Conservation (phyloP, 1,284 basidiomycete species). For the Sutorius eximius region DNA sequence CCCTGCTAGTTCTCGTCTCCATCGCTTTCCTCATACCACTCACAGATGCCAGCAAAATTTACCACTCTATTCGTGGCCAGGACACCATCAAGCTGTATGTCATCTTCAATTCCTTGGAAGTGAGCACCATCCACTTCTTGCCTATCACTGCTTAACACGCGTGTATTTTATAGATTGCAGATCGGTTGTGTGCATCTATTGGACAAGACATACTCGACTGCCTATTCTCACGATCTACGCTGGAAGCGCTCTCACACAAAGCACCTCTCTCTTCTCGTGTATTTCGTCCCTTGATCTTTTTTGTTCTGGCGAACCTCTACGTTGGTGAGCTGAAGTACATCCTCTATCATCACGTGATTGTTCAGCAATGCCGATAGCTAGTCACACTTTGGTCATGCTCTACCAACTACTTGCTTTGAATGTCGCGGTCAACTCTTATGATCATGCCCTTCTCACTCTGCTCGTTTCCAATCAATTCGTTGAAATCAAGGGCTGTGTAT, state of each 20-base stretch:
- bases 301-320: constrained; percentile 81
- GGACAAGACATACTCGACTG: constrained; percentile 98
- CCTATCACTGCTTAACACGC: not conserved
- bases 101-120: constrained; percentile 97
- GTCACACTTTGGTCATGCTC: constrained; percentile 93
- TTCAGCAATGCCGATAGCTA: constrained; percentile 50
- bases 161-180: constrained; percentile 71
- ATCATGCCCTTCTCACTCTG: constrained; percentile 92
- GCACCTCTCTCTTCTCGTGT: constrained; percentile 59
- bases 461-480: constrained; percentile 99
- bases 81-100: constrained; percentile 99
- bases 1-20: constrained; percentile 75
- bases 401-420: constrained; percentile 96
- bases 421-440: constrained; percentile 98
- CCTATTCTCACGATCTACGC: constrained; percentile 89
- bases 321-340: constrained; percentile 56
- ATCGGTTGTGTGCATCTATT: constrained; percentile 93
- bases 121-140: constrained; percentile 36
- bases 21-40: constrained; percentile 77
- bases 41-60: constrained; percentile 97
- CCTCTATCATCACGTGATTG: not conserved
- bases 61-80: constrained; percentile 98
- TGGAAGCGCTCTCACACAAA: constrained; percentile 71
- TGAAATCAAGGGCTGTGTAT: constrained; percentile 99
- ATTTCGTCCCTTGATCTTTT: constrained; percentile 82